Evolutionary conservation across 2,329 filamentous ascomycete genomes (phyloP).

Genomic region (Pseudogymnoascus sp.): DNA sequence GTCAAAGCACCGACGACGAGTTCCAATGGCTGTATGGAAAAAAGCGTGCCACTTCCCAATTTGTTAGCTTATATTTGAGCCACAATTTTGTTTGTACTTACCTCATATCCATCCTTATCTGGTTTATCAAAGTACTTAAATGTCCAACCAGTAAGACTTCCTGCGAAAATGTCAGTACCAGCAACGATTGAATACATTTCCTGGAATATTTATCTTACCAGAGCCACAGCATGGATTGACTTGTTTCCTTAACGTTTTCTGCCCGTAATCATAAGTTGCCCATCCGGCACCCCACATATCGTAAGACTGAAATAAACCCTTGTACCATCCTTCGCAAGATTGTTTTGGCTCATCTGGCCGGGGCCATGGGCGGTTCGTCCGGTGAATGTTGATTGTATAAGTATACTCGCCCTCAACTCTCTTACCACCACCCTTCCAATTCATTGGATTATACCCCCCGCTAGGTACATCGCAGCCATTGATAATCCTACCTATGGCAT

Average conservation of each 20-base stretch:
- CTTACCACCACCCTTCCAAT: slow-evolving; percentile 26
- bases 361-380: slow-evolving; percentile 21
- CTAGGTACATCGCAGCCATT: slow-evolving; percentile 23
- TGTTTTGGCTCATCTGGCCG: slow-evolving; percentile 17
- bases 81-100: background rate
- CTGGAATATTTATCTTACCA: background rate
- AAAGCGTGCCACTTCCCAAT: slow-evolving; percentile 11
- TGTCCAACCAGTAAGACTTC: slow-evolving; percentile 19
- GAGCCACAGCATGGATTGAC: slow-evolving; percentile 19
- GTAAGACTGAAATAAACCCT: slow-evolving; percentile 16
- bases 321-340: slow-evolving; percentile 19
- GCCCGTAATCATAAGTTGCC: slow-evolving; percentile 21
- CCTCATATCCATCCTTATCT: slow-evolving; percentile 14
- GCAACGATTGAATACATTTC: background rate
- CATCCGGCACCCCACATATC: slow-evolving; percentile 23
- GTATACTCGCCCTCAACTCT: slow-evolving; percentile 21
- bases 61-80: background rate
- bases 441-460: slow-evolving; percentile 24
- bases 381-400: slow-evolving; percentile 19
- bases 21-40: slow-evolving; percentile 14
- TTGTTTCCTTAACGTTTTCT: slow-evolving; percentile 19
- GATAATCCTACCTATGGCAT: slow-evolving; percentile 19
- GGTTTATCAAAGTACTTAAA: slow-evolving; percentile 21
- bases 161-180: background rate
- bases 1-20: slow-evolving; percentile 12